A percentile compares a stretch with the other conserved stretches of the same genome.
Evolutionary conservation across 495 filamentous ascomycete species (phyloP).

Genomic region (Thermochaetoides thermophila): DNA sequence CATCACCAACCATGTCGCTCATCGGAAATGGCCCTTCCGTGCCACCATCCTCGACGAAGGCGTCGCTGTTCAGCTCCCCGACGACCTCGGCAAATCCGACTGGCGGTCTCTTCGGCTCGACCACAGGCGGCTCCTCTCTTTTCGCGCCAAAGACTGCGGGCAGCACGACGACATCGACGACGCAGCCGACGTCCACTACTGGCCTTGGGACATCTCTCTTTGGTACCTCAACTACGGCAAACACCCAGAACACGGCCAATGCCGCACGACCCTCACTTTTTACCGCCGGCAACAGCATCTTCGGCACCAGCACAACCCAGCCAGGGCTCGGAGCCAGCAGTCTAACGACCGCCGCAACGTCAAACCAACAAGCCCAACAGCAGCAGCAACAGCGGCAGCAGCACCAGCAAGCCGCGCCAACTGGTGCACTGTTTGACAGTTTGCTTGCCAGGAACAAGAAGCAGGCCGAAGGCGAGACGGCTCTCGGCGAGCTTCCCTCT

Average conservation of each 20-base stretch:
- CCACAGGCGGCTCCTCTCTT: not conserved
- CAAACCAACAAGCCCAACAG: conserved; percentile 1
- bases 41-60: too few species aligned
- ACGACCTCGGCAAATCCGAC: too few species aligned
- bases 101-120: conserved; percentile 6
- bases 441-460: conserved; percentile 65
- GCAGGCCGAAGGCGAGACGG: conserved; percentile 37
- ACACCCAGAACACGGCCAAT: conserved; percentile 4
- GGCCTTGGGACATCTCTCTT: conserved; percentile 9
- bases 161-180: not conserved
- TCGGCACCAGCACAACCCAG: conserved; percentile 7
- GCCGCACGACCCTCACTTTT: not conserved
- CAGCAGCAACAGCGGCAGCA: conserved; percentile 6
- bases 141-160: conserved; percentile 1
- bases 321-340: not conserved
- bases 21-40: too few species aligned
- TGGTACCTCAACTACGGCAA: conserved; percentile 3
- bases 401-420: conserved; percentile 14
- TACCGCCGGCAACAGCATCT: conserved; percentile 5
- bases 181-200: conserved; percentile 1
- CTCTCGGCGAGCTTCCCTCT: conserved; percentile 44
- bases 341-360: conserved; percentile 2
- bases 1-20: too few species aligned
- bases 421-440: conserved; percentile 69
- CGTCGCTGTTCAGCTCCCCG: too few species aligned